Evolutionary conservation across 106 monocot species (phyloP), one percentile per base, ranked within the genome.

Genomic region (Allium cepa): DNA sequence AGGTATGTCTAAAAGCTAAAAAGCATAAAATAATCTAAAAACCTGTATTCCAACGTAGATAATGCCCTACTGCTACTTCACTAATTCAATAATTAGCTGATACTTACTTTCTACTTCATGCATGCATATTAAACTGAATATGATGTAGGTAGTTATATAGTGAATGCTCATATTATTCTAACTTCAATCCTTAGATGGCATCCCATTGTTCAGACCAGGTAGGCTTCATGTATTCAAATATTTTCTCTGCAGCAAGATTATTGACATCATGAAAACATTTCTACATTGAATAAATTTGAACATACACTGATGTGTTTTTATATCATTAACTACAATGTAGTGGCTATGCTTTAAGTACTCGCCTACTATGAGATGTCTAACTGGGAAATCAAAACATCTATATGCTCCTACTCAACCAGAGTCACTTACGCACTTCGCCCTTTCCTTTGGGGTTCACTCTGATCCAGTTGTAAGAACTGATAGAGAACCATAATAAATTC

Each of bases 341-440:
- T 78, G 75, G 75, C 26, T 75, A 22, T 65, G 67, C 1, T 46
- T 56, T 2, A 59, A 88, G 10, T 77, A 85, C 8, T 63, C 78
- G 53, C 77, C 78, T 47, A 9, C 75, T 50, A 62, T 60, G 52
- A 88, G 73, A 66, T 76, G 72, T 17, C 76, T 27, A 53, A 77
- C 46, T 47, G 60, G 59, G 49, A 76, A 80, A 57, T 65, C 53
- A 26, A 80, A 47, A 60, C 83, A 92, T 79, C 62, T 45, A 46
- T 89, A 82, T 77, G 72, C 91, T 18, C 79, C 91, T 76, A 68
- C 79, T 67, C 66, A 17, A 22, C 81, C 79, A 0, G 82, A 89
- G 68, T 82, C 96, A 26, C 82, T 92, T 48, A 82, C 76, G 22
- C 86, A 97, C 73, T 97, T 97, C 70, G 96, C 86, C 70, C 79